A percentile compares a stretch with the other conserved stretches of the same genome.
Conservation (phyloP, 75 land plant species). For the Picea sitchensis region DNA sequence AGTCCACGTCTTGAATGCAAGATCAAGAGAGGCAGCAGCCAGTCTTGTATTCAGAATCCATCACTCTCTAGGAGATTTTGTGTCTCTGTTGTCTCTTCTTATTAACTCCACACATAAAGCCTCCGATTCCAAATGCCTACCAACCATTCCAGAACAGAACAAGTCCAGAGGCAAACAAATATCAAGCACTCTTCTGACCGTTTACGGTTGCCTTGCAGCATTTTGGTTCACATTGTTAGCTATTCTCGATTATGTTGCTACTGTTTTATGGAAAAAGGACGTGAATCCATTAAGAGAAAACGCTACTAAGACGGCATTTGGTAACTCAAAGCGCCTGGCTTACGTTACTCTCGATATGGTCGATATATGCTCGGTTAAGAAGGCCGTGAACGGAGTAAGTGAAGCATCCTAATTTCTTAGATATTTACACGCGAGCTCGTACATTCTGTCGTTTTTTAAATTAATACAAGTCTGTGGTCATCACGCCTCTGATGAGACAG, state of each 20-base stretch:
- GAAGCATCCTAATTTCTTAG: background rate
- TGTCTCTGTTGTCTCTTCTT: constrained; percentile 72
- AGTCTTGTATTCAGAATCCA: constrained; percentile 51
- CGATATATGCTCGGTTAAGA: constrained; percentile 56
- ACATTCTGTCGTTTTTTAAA: too few species aligned
- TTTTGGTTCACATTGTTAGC: constrained; percentile 51
- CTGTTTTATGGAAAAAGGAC: constrained; percentile 47
- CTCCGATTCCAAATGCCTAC: constrained; percentile 39
- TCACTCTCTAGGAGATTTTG: constrained; percentile 83
- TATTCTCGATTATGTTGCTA: constrained; percentile 25
- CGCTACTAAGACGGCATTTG: constrained; percentile 5
- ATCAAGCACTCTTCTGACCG: background rate
- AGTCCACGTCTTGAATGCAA: constrained; percentile 52
- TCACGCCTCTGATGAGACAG: too few species aligned
- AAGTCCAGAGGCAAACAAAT: background rate
- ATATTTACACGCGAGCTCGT: background rate
- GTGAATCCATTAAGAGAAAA: constrained; percentile 37
- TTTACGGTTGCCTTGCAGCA: constrained; percentile 6
- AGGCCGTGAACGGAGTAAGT: constrained; percentile 35
- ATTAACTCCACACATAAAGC: constrained; percentile 55
- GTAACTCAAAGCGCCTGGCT: constrained; percentile 35
- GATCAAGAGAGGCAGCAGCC: constrained; percentile 44
- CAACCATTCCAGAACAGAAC: constrained; percentile 27
- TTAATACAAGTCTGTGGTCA: too few species aligned
- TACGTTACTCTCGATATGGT: constrained; percentile 36